Evolutionary conservation across 768 basidiomycete species (phyloP).

Genomic region (Pleurotus platypus): DNA sequence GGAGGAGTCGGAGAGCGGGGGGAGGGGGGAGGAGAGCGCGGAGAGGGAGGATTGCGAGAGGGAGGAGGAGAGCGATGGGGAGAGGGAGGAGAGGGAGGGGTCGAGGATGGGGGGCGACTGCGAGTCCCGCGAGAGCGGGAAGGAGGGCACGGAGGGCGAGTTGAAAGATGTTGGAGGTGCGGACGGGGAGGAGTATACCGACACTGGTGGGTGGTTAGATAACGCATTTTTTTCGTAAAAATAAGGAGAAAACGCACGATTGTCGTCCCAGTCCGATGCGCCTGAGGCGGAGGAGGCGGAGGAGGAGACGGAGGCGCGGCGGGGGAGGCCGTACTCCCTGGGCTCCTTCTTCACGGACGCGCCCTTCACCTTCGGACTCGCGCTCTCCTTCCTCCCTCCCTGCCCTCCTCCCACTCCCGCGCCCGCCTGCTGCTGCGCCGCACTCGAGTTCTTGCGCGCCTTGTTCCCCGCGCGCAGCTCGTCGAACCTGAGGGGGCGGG

Average conservation of each 20-base stretch:
- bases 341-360: constrained; percentile 54
- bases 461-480: constrained; percentile 87
- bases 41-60: constrained; percentile 39
- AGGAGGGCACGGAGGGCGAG: constrained; percentile 58
- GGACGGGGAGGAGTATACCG: constrained; percentile 58
- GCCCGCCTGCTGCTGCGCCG: constrained; percentile 7
- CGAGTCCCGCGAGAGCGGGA: constrained; percentile 55
- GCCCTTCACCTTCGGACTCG: constrained; percentile 36
- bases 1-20: constrained; percentile 69
- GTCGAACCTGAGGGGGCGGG: constrained; percentile 82
- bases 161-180: constrained; percentile 63
- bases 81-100: constrained; percentile 75
- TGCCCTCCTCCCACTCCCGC: not conserved
- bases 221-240: not conserved
- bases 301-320: constrained; percentile 65
- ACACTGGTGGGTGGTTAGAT: constrained; percentile 29
- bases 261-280: constrained; percentile 81
- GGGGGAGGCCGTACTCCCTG: constrained; percentile 43
- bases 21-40: constrained; percentile 51
- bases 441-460: constrained; percentile 56
- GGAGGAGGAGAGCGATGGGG: constrained; percentile 68
- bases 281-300: constrained; percentile 55
- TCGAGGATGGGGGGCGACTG: constrained; percentile 41
- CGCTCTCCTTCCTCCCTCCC: not conserved
- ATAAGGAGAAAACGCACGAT: constrained; percentile 42